Evolutionary conservation across 75 land plant genomes (phyloP).

Genomic region (Pseudotsuga menziesii): DNA sequence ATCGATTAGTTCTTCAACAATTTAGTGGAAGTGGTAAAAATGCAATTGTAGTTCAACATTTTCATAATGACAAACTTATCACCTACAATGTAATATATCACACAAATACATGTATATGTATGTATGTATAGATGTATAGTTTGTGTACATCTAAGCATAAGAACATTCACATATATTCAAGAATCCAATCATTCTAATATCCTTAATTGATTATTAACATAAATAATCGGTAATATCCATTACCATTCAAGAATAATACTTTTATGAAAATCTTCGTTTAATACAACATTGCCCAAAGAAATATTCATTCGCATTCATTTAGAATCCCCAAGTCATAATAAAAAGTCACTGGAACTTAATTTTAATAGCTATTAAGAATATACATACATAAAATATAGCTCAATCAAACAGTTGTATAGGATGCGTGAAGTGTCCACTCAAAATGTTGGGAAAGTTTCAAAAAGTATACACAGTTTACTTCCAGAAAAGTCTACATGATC

Average conservation of each 20-base stretch:
- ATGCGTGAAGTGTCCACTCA: neutral
- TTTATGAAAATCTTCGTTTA: neutral
- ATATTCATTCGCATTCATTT: neutral
- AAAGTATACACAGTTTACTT: too few species aligned
- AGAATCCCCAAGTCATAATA: neutral
- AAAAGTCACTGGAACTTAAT: neutral
- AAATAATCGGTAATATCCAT: too few species aligned
- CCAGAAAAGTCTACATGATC: neutral
- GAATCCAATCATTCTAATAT: neutral
- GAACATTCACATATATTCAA: neutral
- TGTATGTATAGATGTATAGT: neutral
- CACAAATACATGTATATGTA: neutral
- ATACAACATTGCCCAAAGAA: neutral
- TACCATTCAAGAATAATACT: too few species aligned
- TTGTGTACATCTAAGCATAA: neutral
- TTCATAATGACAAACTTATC: neutral
- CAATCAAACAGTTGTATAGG: neutral
- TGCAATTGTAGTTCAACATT: neutral
- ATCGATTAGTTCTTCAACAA: neutral
- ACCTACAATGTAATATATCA: neutral
- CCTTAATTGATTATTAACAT: too few species aligned
- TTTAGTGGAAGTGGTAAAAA: neutral
- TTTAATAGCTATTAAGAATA: neutral
- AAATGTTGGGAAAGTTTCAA: too few species aligned
- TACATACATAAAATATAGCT: neutral